Conservation (phyloP, 2,329 filamentous ascomycete species). For the Helminthosporium solani region DNA sequence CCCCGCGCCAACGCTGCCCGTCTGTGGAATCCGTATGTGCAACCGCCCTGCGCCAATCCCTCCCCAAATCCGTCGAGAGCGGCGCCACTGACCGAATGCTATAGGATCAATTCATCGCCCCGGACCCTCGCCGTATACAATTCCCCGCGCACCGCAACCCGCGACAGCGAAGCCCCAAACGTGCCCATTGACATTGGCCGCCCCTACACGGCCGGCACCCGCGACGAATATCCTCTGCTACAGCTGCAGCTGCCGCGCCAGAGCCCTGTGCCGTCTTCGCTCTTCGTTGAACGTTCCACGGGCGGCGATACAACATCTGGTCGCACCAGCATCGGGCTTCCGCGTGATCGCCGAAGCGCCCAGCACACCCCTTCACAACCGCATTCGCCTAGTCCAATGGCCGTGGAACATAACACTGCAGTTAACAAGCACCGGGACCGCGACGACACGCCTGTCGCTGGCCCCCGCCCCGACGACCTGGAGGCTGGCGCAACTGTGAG, state of each 20-base stretch:
- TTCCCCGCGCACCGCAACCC: slow-evolving; percentile 8
- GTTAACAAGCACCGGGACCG: slow-evolving; percentile 14
- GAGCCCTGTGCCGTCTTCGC: slow-evolving; percentile 42
- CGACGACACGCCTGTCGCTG: slow-evolving; percentile 14
- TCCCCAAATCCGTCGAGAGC: no score
- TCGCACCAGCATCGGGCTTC: slow-evolving; percentile 56
- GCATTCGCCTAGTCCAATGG: slow-evolving; percentile 29
- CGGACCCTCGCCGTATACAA: slow-evolving; percentile 33
- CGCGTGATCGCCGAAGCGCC: slow-evolving; percentile 39
- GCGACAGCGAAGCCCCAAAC: slow-evolving; percentile 40
- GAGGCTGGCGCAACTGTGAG: slow-evolving; percentile 22
- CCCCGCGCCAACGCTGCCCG: slow-evolving; percentile 50
- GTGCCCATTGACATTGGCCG: slow-evolving; percentile 46
- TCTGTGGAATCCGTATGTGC: slow-evolving; percentile 59
- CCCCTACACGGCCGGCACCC: slow-evolving; percentile 32
- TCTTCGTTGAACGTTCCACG: slow-evolving; percentile 41
- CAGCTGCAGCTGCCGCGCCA: slow-evolving; percentile 57
- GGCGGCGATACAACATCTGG: slow-evolving; percentile 46
- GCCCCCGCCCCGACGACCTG: slow-evolving; percentile 21
- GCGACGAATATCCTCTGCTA: slow-evolving; percentile 58
- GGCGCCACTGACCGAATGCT: slow-evolving; percentile 16
- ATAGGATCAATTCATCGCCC: slow-evolving; percentile 49
- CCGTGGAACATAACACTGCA: slow-evolving; percentile 17
- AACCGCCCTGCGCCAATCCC: no score
- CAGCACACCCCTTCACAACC: slow-evolving; percentile 25